Base-by-base conservation (phyloP, 768 basidiomycete species). In the Russula abietina region DNA sequence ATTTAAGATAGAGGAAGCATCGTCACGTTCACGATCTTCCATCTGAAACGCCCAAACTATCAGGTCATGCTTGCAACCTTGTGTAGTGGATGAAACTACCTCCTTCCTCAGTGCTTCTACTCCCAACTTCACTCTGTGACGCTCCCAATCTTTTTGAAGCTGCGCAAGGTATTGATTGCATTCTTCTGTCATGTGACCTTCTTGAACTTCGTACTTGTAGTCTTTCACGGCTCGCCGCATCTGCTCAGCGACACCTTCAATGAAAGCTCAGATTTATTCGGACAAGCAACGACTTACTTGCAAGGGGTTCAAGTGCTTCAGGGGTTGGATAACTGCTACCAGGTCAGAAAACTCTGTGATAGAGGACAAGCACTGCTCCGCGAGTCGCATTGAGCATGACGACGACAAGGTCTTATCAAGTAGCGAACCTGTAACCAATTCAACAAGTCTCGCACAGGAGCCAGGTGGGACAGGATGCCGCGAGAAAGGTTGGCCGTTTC, bases 111-210 rank as follows among this genome's bases (percentile, higher is more conserved):
- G 76, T 10, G 87, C 86, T 69, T 92, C 88, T 10, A 96, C 92
- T 4, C 92, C 91, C 36, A 90, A 77, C 71, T 92, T 90, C 36
- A 95, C 85, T 49, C 93, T 80, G 72, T 92, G 88, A 60, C 91
- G 79, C 74, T 99, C 96, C 96, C 96, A 99, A 71, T 98, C 95
- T 71, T 92, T 95, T 75, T 98, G 95, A 10, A 99, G 78, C 69
- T 98, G 96, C 3, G 85, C 89, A 30, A 98, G 82, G 69, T 98
- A 98, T 75, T 97, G 92, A 43, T 84, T 79, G 71, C 96, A 98
- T 73, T 99, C 97, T 26, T 98, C 94, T 3, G 87, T 89, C 92
- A 99, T 97, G 64, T 81, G 81, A 1, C 85, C 81, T 73, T 99
- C 97, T 71, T 87, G 89, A 54, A 98, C 89, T 76, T 99, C 96